These are phyloP conservation scores for Sporothrix luriei DNA, from an alignment of 2,329 filamentous ascomycete species.

Conservation along the genomic window DNA sequence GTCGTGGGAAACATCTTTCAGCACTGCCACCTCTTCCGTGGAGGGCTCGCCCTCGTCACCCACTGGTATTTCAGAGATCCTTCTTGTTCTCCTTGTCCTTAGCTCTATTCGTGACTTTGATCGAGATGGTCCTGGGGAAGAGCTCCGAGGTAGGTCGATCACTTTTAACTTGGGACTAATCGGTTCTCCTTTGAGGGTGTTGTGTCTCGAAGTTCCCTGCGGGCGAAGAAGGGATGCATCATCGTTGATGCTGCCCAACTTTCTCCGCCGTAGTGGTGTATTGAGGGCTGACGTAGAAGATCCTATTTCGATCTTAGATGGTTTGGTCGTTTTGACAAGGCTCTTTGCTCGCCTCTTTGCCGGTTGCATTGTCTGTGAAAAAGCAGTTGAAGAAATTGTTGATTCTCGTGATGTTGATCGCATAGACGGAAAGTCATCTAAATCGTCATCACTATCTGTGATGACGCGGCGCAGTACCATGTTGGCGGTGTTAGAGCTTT, in stretches of 20 bases:
- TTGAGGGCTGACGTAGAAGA: not conserved
- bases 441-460: conserved; percentile 34
- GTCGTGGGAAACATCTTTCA: conserved; percentile 29
- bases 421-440: conserved; percentile 13
- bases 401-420: not conserved
- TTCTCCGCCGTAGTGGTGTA: conserved; percentile 29
- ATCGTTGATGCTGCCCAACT: conserved; percentile 28
- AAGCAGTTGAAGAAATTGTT: not conserved
- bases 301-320: not conserved
- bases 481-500: not conserved
- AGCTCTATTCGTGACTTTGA: conserved; percentile 29
- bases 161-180: not conserved
- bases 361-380: not conserved
- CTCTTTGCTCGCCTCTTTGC: not conserved
- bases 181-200: not conserved
- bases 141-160: conserved; percentile 19
- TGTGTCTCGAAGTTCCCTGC: conserved; percentile 2
- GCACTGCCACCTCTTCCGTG: conserved; percentile 32
- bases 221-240: conserved; percentile 28
- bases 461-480: conserved; percentile 28
- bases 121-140: not conserved
- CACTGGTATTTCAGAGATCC: conserved; percentile 18
- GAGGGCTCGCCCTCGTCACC: conserved; percentile 33
- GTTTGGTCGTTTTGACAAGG: not conserved
- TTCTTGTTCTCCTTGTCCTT: conserved; percentile 29